phyloP scores from a whole-genome alignment of 2,329 filamentous ascomycete species.

The Pleomassaria siparia region DNA sequence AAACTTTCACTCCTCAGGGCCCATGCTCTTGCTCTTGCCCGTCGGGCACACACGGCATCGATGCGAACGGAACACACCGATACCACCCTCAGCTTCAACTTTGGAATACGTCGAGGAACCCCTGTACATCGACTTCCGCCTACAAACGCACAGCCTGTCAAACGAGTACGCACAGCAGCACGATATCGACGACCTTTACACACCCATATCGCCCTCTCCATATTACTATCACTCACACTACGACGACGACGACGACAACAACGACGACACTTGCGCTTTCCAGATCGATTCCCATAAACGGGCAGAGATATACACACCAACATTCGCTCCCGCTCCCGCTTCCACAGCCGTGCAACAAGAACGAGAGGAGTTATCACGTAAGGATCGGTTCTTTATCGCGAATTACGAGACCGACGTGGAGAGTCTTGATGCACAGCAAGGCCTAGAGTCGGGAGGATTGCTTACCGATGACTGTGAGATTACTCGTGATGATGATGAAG shows the following conservation, averaged over 20 bases:
- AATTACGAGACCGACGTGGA: slow-evolving; percentile 8
- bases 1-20: background rate
- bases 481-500: too few species aligned
- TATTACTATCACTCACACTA: too few species aligned
- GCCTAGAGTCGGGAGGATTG: too few species aligned
- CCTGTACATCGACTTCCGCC: background rate
- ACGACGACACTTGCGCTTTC: background rate
- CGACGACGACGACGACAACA: background rate
- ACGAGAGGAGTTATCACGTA: too few species aligned
- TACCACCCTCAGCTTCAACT: background rate
- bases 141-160: background rate
- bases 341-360: slow-evolving; percentile 11
- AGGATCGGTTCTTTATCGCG: slow-evolving; percentile 6
- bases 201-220: background rate
- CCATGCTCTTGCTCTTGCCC: background rate
- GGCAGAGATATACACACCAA: slow-evolving; percentile 5
- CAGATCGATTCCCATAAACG: background rate
- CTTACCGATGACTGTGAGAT: too few species aligned
- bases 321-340: slow-evolving; percentile 15
- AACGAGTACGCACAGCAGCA: background rate
- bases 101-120: background rate
- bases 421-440: background rate
- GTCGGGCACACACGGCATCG: background rate
- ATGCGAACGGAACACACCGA: background rate
- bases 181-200: background rate